phyloP scores from a whole-genome alignment of 78 protist genomes.

The Pigoraptor vietnamica region DNA sequence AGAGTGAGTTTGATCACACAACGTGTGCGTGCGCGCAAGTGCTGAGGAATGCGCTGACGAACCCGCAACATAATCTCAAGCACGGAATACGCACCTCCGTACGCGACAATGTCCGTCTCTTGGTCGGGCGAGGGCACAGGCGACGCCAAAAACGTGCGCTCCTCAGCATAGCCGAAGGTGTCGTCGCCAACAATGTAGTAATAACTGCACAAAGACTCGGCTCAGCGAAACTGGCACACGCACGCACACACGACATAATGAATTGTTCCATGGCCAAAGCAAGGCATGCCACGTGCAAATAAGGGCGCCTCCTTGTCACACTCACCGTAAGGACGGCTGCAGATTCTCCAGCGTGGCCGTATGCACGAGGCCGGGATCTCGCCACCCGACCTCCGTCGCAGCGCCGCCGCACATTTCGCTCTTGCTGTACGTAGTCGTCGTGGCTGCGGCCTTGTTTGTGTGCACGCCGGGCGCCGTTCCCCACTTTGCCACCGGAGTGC shows the following conservation, averaged over 20 bases:
- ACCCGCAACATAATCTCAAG: not conserved
- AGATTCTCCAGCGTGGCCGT: not conserved
- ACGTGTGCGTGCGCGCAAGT: too few species aligned
- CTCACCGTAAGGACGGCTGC: not conserved
- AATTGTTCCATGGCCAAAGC: not conserved
- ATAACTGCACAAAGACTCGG: too few species aligned
- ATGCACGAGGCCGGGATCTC: not conserved
- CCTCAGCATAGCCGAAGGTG: not conserved
- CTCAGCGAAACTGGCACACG: too few species aligned
- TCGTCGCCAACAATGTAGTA: not conserved
- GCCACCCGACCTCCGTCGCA: not conserved
- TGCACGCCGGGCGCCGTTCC: not conserved
- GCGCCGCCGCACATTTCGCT: not conserved
- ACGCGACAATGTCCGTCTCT: not conserved
- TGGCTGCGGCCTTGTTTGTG: not conserved
- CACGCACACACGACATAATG: not conserved
- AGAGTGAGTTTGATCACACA: too few species aligned
- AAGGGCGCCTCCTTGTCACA: too few species aligned
- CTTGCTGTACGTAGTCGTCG: not conserved
- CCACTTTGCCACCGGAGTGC: not conserved
- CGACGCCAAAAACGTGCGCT: not conserved
- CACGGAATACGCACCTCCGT: not conserved
- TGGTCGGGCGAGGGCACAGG: not conserved
- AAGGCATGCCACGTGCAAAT: not conserved
- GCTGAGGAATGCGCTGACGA: not conserved